Conservation (phyloP, 78 protist genomes). For the Emiliania huxleyi region DNA sequence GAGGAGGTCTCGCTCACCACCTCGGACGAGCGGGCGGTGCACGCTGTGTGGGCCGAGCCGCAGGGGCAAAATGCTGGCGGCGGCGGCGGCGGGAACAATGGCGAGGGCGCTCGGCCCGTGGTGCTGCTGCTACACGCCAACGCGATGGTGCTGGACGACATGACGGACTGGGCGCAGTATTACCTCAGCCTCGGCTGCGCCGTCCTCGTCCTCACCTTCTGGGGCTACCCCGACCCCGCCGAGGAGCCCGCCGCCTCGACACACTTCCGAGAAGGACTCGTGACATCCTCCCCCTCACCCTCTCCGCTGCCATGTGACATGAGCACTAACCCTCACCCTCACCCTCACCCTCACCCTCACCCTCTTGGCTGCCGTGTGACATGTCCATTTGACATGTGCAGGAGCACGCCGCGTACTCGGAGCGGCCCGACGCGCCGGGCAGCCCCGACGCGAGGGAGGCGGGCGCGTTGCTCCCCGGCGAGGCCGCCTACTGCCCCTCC, state of each 20-base stretch:
- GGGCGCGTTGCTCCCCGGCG: neutral
- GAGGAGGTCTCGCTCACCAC: neutral
- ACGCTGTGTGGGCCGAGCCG: neutral
- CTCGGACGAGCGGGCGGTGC: neutral
- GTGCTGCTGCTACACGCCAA: neutral
- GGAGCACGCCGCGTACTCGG: no score
- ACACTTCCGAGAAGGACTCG: no score
- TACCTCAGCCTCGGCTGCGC: neutral
- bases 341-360: no score
- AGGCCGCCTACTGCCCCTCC: neutral
- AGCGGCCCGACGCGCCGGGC: no score
- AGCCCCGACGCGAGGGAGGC: neutral
- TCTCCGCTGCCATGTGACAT: no score
- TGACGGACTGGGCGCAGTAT: neutral
- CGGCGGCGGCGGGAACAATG: neutral
- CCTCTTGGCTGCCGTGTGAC: no score
- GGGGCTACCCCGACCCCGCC: neutral
- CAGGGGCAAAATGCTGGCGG: no score
- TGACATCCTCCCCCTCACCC: no score
- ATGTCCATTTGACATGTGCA: no score
- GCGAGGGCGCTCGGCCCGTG: neutral
- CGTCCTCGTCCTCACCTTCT: neutral
- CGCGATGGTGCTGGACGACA: constrained; percentile 37
- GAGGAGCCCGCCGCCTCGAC: no score
- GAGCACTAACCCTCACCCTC: no score